Base-by-base conservation (phyloP, 306 rosid species). In the Prunus campanulata region DNA sequence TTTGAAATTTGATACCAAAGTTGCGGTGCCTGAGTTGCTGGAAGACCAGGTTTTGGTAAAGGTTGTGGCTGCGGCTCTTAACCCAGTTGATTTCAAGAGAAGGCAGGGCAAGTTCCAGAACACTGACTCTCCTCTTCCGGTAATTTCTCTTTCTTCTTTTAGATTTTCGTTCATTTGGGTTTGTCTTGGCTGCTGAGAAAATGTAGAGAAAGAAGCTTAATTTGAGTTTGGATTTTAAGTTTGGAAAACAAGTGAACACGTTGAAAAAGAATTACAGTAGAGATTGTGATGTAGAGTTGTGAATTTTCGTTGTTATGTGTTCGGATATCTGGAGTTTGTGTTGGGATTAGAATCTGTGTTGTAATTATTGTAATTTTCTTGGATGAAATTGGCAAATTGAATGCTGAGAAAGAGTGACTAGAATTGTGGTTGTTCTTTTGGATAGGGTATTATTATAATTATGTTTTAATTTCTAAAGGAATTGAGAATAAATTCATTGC, bases 81-180 rank as follows among this genome's bases (percentile, higher is more conserved):
- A 95, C 65, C 98, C 96, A 3, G 98, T 95, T 67, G 97, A 92
- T 82, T 84, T 72, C 72, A 95, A 95, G 86, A 87, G 97, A 70
- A 85, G 93, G 79, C 96, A 74, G 78, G 97, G 97, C 3, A 95
- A 95, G 84, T 95, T 95, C 82, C 79, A 89, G 88, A 90, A 88
- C 81, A 78, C 97, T 65, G 97, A 95, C 78, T 92, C 97, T 80
- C 93, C 97, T 22, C 97, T 95, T 79, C 96, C 97, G 91, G 98
- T 92, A 24, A 77, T 46, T 65, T 74, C 20, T 25, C 66, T 71
- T 72, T 57, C 11, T 11, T 44, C 24, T 42, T 70, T 56, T 20
- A 25, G n/a, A 9, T 72, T 18, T 68, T 56, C 59, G 71, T 73
- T 11, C n/a, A 14, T 16, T 44, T 74, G 13, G 59, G 13, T 46